Conservation (phyloP, 2,329 filamentous ascomycete genomes). For the Ophiostoma montium region DNA sequence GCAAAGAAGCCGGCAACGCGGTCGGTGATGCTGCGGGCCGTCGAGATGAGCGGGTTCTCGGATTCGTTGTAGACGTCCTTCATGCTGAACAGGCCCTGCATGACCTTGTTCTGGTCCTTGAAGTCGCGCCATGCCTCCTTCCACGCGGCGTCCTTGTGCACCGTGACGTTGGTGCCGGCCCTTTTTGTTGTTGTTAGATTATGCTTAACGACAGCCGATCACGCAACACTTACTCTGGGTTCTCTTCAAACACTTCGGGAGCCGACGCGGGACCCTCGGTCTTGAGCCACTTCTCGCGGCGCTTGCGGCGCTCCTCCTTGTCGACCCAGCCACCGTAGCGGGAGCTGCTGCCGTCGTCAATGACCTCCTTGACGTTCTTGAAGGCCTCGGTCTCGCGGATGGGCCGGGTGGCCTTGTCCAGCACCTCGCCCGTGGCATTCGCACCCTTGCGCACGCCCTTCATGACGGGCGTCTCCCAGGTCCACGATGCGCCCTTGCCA, state of each 20-base stretch:
- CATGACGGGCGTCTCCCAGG: slow-evolving; percentile 88
- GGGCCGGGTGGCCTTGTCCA: slow-evolving; percentile 91
- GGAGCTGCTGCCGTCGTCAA: slow-evolving; percentile 92
- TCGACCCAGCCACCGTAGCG: slow-evolving; percentile 94
- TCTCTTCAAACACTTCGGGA: slow-evolving; percentile 55
- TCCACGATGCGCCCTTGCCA: slow-evolving; percentile 86
- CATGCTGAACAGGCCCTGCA: slow-evolving; percentile 77
- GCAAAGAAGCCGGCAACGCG: slow-evolving; percentile 90
- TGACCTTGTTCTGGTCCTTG: slow-evolving; percentile 74
- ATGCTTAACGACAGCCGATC: slow-evolving; percentile 22
- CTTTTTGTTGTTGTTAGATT: slow-evolving; percentile 36
- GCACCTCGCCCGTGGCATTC: slow-evolving; percentile 66
- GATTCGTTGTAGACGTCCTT: slow-evolving; percentile 88
- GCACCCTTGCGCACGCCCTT: slow-evolving; percentile 83
- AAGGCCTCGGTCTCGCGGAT: slow-evolving; percentile 89
- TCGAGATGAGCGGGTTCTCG: slow-evolving; percentile 88
- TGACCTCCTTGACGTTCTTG: slow-evolving; percentile 87
- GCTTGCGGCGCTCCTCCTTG: slow-evolving; percentile 79
- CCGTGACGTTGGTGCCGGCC: slow-evolving; percentile 81
- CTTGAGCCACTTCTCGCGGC: slow-evolving; percentile 60
- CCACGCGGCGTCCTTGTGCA: slow-evolving; percentile 96
- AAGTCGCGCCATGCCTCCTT: slow-evolving; percentile 98
- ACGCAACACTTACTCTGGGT: slow-evolving; percentile 59
- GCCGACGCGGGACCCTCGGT: slow-evolving; percentile 37
- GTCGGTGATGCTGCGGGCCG: slow-evolving; percentile 87